These are phyloP conservation scores for Biscutella laevigata DNA, from an alignment of 441 rosid species.

Conservation along the genomic window DNA sequence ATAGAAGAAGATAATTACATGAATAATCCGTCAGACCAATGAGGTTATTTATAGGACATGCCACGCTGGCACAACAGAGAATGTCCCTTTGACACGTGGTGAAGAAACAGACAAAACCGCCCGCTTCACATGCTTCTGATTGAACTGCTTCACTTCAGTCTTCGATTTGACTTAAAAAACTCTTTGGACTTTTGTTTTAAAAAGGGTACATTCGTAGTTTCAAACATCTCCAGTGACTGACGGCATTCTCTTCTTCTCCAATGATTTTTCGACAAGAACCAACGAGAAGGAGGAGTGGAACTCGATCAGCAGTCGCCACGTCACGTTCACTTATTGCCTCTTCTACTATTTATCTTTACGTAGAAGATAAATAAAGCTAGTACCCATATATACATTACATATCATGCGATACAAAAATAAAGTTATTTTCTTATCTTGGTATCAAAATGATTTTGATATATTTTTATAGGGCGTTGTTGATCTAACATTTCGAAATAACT, in stretches of 20 bases:
- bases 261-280: conserved; percentile 27
- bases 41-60: conserved; percentile 20
- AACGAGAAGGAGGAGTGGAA: conserved; percentile 22
- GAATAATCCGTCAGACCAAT: conserved; percentile 24
- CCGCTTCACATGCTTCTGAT: conserved; percentile 14
- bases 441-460: conserved; percentile 21
- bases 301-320: conserved; percentile 1
- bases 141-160: background rate
- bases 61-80: conserved; percentile 28
- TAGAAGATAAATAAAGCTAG: conserved; percentile 29
- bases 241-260: conserved; percentile 14
- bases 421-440: conserved; percentile 16
- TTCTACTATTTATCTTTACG: conserved; percentile 23
- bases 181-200: background rate
- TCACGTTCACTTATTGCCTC: background rate
- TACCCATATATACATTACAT: conserved; percentile 20
- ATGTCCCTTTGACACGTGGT: conserved; percentile 28
- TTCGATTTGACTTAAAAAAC: background rate
- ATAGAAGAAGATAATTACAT: background rate
- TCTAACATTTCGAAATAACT: background rate
- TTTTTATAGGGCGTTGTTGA: conserved; percentile 15
- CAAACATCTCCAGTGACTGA: background rate
- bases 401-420: conserved; percentile 9
- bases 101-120: background rate
- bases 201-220: background rate